phyloP scores from a whole-genome alignment of 176 grass and related monocot genomes.

The Bothriochloa decipiens region DNA sequence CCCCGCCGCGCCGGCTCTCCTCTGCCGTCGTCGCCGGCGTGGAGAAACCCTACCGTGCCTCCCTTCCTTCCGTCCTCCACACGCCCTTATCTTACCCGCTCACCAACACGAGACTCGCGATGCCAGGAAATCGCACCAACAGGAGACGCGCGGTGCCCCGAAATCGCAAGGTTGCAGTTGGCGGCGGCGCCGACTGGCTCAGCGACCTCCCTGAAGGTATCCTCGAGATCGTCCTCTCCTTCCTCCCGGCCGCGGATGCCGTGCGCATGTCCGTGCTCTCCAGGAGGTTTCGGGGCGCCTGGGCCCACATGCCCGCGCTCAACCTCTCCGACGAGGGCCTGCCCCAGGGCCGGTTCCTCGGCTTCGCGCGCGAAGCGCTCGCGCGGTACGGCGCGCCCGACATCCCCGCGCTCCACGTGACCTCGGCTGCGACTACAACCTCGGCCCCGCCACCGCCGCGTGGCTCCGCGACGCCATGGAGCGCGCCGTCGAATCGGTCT shows the following conservation, averaged over 20 bases:
- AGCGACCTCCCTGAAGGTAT: conserved; percentile 20
- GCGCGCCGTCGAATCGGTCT: conserved; percentile 14
- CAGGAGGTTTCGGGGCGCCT: conserved; percentile 14
- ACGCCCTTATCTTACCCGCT: not conserved
- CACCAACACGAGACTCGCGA: not conserved
- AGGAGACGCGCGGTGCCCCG: not conserved
- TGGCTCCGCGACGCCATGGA: conserved; percentile 32
- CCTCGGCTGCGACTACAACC: not conserved
- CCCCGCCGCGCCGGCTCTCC: not conserved
- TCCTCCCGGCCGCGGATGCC: not conserved
- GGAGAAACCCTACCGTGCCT: not conserved
- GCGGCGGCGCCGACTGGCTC: not conserved
- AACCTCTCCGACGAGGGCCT: conserved; percentile 30
- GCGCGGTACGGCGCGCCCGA: conserved; percentile 22
- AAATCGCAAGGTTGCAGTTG: not conserved
- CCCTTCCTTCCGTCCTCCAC: not conserved
- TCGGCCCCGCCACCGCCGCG: not conserved
- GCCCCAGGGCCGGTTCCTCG: not conserved
- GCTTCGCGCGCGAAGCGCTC: not conserved
- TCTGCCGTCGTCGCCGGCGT: no score
- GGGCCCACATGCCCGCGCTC: conserved; percentile 3
- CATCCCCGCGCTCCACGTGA: conserved; percentile 28
- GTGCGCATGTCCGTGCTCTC: conserved; percentile 23
- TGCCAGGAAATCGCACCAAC: not conserved
- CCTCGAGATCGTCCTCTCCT: conserved; percentile 29